Evolutionary conservation across 768 basidiomycete genomes (phyloP).

Genomic region (Mrakia hoshinonis): DNA sequence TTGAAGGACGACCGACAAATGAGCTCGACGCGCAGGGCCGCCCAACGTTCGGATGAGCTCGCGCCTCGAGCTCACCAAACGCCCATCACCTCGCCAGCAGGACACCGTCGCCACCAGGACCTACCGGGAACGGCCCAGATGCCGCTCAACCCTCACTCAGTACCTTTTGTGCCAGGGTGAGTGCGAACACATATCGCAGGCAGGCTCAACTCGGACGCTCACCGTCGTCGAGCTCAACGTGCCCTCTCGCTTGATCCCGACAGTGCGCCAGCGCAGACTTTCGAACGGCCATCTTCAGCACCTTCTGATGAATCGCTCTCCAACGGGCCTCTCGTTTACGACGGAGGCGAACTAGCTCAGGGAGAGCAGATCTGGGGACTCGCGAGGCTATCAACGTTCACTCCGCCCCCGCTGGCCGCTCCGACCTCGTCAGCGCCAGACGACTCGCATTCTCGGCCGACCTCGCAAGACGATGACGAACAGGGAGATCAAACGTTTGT

Average conservation of each 20-base stretch:
- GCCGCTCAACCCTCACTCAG: not conserved
- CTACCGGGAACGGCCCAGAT: not conserved
- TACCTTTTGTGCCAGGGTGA: conserved; percentile 13
- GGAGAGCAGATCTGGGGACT: conserved; percentile 11
- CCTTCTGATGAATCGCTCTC: not conserved
- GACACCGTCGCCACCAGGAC: not conserved
- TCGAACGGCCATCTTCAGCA: not conserved
- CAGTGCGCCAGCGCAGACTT: not conserved
- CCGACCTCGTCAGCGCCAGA: not conserved
- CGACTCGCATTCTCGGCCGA: not conserved
- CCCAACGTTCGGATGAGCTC: too few relatives aligned
- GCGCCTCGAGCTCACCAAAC: not conserved
- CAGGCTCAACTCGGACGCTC: too few relatives aligned
- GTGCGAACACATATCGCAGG: not conserved
- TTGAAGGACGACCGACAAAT: not conserved
- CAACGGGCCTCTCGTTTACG: not conserved
- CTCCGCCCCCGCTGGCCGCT: not conserved
- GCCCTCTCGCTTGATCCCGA: not conserved
- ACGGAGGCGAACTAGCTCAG: not conserved
- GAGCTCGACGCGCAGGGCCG: not conserved
- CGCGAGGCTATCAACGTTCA: not conserved
- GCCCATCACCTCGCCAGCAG: not conserved
- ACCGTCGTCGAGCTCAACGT: not conserved
- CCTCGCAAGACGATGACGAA: too few relatives aligned
- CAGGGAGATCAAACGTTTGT: not conserved